Percentiles rank a stretch among this genome's conserved stretches.
Conservation (phyloP, 225 moss, liverwort and hornwort genomes). For the Ulota crispa region DNA sequence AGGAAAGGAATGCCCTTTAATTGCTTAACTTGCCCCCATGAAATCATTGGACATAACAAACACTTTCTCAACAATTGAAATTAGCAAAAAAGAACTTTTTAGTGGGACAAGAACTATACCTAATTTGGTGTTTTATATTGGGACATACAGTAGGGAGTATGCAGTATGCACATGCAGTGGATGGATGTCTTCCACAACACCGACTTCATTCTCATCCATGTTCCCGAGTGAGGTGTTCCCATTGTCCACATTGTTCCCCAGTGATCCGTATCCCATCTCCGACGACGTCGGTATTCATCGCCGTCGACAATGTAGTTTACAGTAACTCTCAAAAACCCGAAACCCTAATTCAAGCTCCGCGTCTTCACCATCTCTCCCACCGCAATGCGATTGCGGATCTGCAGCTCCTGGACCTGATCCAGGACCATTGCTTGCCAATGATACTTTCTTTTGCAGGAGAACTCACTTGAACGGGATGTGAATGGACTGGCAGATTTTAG, state of each 20-base stretch:
- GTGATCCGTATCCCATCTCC: background rate
- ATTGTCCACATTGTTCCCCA: background rate
- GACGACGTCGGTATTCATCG: background rate
- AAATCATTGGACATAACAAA: no score
- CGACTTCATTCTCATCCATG: background rate
- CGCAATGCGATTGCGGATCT: background rate
- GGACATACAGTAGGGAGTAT: no score
- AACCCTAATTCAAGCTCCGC: conserved; percentile 1
- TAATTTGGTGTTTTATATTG: no score
- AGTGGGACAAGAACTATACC: no score
- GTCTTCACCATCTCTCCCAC: background rate
- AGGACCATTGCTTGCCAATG: background rate
- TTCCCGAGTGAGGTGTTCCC: background rate
- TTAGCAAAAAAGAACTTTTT: no score
- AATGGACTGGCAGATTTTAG: background rate
- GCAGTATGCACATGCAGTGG: background rate
- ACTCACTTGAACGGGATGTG: background rate
- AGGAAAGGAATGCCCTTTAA: no score
- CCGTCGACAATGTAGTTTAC: background rate
- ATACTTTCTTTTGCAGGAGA: background rate
- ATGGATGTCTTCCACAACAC: background rate
- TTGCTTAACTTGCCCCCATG: no score
- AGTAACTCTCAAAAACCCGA: no score
- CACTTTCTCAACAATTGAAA: no score
- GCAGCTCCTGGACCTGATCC: background rate